These are phyloP conservation scores for Talaromyces stipitatus DNA, from an alignment of 495 filamentous ascomycete genomes.

Conservation along the genomic window DNA sequence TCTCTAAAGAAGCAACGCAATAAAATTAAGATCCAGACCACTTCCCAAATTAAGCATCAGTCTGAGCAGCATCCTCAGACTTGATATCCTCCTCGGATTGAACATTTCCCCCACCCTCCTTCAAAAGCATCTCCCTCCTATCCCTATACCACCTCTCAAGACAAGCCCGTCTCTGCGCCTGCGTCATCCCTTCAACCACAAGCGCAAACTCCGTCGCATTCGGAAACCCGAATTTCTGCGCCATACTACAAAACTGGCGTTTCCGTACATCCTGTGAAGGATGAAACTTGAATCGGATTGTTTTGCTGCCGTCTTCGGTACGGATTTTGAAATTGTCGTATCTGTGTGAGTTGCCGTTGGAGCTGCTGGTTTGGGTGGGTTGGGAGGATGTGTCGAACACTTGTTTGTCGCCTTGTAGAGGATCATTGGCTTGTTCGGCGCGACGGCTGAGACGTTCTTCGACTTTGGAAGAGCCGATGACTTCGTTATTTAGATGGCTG, in stretches of 20 bases:
- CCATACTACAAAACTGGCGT: conserved; percentile 90
- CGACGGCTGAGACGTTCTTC: conserved; percentile 72
- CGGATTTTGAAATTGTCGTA: conserved; percentile 6
- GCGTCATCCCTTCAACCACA: conserved; percentile 89
- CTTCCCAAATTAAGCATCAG: neutral
- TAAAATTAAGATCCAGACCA: neutral
- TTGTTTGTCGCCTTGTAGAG: conserved; percentile 36
- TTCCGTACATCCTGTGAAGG: conserved; percentile 67
- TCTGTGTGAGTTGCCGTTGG: neutral
- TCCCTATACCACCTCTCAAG: conserved; percentile 73
- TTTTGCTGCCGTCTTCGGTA: conserved; percentile 12
- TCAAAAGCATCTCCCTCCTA: conserved; percentile 35
- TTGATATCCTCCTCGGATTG: neutral
- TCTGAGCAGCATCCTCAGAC: neutral
- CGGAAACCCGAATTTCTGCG: conserved; percentile 65
- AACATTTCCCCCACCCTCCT: neutral
- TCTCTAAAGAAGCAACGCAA: neutral
- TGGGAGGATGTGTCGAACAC: conserved; percentile 40
- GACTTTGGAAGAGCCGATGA: conserved; percentile 79
- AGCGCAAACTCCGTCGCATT: conserved; percentile 83
- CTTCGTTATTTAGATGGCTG: conserved; percentile 93
- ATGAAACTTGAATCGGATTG: conserved; percentile 58
- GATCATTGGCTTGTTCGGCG: conserved; percentile 58
- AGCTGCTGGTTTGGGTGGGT: neutral
- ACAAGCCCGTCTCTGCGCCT: conserved; percentile 69